A percentile compares a stretch with the other conserved stretches of the same genome.
phyloP scores from a whole-genome alignment of 2,329 filamentous ascomycete species.

The Chaetomium strumarium region DNA sequence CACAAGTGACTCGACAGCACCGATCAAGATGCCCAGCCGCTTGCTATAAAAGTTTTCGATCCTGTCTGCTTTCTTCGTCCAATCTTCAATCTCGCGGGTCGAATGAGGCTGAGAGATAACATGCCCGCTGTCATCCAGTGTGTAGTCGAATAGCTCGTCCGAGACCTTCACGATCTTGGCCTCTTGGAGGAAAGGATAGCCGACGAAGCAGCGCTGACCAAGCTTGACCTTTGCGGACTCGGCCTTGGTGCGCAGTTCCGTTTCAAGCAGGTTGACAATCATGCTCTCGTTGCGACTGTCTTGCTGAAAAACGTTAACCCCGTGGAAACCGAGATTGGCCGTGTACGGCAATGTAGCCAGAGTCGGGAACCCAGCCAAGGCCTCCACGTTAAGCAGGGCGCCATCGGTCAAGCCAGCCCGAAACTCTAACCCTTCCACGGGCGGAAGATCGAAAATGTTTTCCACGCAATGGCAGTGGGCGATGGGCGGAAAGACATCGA shows the following conservation, averaged over 20 bases:
- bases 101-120: conserved; percentile 65
- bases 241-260: conserved; percentile 63
- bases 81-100: conserved; percentile 72
- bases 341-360: conserved; percentile 80
- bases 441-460: conserved; percentile 93
- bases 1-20: conserved; percentile 79
- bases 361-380: conserved; percentile 91
- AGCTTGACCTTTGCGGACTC: conserved; percentile 72
- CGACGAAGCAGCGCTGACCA: conserved; percentile 80
- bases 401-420: conserved; percentile 79
- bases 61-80: conserved; percentile 73
- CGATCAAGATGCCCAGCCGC: conserved; percentile 80
- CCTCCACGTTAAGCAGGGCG: conserved; percentile 71
- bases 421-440: conserved; percentile 82
- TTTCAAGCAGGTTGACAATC: conserved; percentile 75
- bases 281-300: conserved; percentile 97
- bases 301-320: conserved; percentile 90
- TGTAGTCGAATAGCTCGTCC: conserved; percentile 89
- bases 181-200: conserved; percentile 93
- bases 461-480: conserved; percentile 83
- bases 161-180: conserved; percentile 84
- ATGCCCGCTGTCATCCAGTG: conserved; percentile 56
- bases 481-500: conserved; percentile 86
- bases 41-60: conserved; percentile 89
- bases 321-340: conserved; percentile 77